Percentiles rank a stretch among this genome's conserved stretches.
Evolutionary conservation across 2,329 filamentous ascomycete genomes (phyloP).

Genomic region (Microdochium paspali): DNA sequence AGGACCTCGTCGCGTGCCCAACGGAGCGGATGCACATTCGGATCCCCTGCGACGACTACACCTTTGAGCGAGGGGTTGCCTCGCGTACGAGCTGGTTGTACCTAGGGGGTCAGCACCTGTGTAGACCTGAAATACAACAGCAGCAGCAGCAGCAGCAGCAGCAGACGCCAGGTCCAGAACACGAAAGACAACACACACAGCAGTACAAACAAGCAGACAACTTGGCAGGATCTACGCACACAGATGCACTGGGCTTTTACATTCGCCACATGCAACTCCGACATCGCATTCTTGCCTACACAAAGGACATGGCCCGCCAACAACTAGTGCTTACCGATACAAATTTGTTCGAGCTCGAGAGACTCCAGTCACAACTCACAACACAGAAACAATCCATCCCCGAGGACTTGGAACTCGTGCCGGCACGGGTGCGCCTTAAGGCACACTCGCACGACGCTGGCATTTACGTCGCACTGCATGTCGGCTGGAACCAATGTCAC

Average conservation of each 20-base stretch:
- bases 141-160: not conserved
- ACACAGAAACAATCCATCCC: slow-evolving; percentile 9
- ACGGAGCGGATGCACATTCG: slow-evolving; percentile 13
- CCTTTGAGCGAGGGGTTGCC: slow-evolving; percentile 13
- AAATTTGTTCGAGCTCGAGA: slow-evolving; percentile 2
- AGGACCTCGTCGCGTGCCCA: slow-evolving; percentile 17
- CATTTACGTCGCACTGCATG: slow-evolving; percentile 11
- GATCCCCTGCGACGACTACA: slow-evolving; percentile 13
- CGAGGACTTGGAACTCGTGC: slow-evolving; percentile 8
- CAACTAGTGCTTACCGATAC: slow-evolving; percentile 9
- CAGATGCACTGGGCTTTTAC: slow-evolving; percentile 10
- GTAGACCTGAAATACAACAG: too few relatives aligned
- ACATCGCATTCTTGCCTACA: slow-evolving; percentile 11
- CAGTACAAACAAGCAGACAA: too few relatives aligned
- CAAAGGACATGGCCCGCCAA: slow-evolving; percentile 2
- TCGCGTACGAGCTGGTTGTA: slow-evolving; percentile 10
- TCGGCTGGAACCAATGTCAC: slow-evolving; percentile 7
- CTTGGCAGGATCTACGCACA: too few relatives aligned
- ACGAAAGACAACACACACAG: too few relatives aligned
- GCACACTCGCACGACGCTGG: slow-evolving; percentile 12
- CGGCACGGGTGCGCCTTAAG: slow-evolving; percentile 12
- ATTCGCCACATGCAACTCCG: slow-evolving; percentile 12
- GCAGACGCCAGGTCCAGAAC: too few relatives aligned
- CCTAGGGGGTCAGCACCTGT: too few relatives aligned
- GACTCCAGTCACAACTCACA: slow-evolving; percentile 9